Base-by-base conservation (phyloP, 805 yeast genomes). In the Myxozyma nipponensis region DNA sequence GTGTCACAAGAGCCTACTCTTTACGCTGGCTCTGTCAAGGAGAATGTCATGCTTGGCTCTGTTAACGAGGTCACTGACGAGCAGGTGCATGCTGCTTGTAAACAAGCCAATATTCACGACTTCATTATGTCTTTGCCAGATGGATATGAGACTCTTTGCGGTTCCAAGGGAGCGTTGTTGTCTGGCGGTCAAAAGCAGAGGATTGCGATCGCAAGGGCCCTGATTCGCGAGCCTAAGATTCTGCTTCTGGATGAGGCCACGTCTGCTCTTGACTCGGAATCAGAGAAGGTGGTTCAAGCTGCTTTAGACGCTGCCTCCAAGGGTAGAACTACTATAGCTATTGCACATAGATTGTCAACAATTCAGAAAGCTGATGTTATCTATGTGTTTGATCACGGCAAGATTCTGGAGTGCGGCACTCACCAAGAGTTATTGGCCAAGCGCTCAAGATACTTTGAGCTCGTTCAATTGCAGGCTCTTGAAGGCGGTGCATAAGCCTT, bases 101-200 rank as follows among this genome's bases (percentile, higher is more conserved):
- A 67, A 46, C 77, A 76, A 62, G 84, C 84, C 42, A 79, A 80
- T 51, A 72, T 72, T 28, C 82, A 79, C 60, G 83, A 78, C 49
- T 79, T 79, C 58, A 75, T 80, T 44, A 67, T 67, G 63, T 66
- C 75, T 0, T 73, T 81, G 54, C 82, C 84, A 0, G 82, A 80
- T 39, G 82, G 82, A 1, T 80, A 78, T 60, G 79, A 80, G 47
- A 79, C 84, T 0, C 65, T 71, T 19, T 74, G 77, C 47, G 84
- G 84, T 1, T 66, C 77, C 6, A 69, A 80, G 42, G 84, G 84
- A 0, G 74, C 81, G 1, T 68, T 79, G 24, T 64, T 84, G 21
- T 80, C 86, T 3, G 90, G 89, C 35, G 90, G 90, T 10, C 90
- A 84, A 65, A 82, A 83, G 63, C 90, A 84, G 68, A 75, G 88